Evolutionary conservation across 2,329 filamentous ascomycete species (phyloP), one percentile per base, ranked within the genome.

Genomic region (Aspergillus puulaauensis): DNA sequence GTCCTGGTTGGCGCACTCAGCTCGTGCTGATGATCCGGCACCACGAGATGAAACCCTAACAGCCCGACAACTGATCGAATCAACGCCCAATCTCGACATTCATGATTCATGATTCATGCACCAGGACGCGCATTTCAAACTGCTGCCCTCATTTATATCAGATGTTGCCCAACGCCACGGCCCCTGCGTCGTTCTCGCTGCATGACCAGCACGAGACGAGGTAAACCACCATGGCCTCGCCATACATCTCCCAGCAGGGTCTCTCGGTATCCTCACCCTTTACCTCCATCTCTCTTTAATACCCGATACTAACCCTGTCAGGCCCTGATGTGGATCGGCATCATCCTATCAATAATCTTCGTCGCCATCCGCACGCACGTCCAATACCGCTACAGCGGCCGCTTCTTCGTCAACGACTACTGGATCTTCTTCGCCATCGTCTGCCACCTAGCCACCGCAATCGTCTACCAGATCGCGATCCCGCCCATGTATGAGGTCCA

Each of bases 391-490:
- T 44, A 45, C n/a, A 45, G 15, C 27, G 19, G 41, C 15, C 24
- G 15, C 11, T 43, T 52, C 50, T 52, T 44, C 39, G 9, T 52
- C 2, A 52, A 52, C 37, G 50, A 52, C 39, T 40, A 52, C 39
- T 52, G 39, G 24, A 35, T 52, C 50, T 52, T 52, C 50, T 45
- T 52, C 21, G 50, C 50, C 19, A 45, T 45, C 24, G 21, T 35
- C 7, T 52, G 50, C 31, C 50, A 52, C 40, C 21, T 52, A 12
- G 50, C 50, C 14, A 52, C 50, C 6, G 50, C 50, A 17, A 35
- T 52, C 39, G 39, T 44, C 37, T 52, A 52, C 50, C 50, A 52
- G n/a, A 52, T 52, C 39, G 50, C 50, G 0, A 52, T 52, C n/a
- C 50, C 50, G 27, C 50, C 50, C 23, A 52, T 52, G 50, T 52